Base-by-base conservation (phyloP, 2,329 filamentous ascomycete species). In the Aspergillus spinulosporus region DNA sequence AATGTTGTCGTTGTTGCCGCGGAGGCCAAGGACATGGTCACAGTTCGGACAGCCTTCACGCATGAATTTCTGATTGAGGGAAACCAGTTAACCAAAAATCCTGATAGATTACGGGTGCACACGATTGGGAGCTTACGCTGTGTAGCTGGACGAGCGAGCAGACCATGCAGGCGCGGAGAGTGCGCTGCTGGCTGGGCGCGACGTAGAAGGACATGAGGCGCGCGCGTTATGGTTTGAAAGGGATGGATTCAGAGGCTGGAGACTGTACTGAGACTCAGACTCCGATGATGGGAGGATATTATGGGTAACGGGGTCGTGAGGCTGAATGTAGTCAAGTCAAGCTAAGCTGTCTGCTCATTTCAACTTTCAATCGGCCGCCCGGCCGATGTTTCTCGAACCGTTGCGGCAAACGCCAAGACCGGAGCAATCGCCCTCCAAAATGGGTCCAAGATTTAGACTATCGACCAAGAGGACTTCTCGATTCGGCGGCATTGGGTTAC, bases 91-190 rank as follows among this genome's bases (percentile, higher is more conserved):
- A 14, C 15, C 2, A 21, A 61, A 21, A 21, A 6, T 43, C 9
- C 26, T 9, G 12, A 26, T 11, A 39, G 37, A 21, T n/a, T 8
- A 12, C 2, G 3, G 8, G 49, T 31, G 5, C 7, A 12, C 12
- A 32, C 21, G 43, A 11, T 21, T 21, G 21, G 21, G 21, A 2
- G 51, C 58, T 54, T 37, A 92, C 89, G 64, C 82, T 82, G 69
- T 88, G 86, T 59, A 89, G 88, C 81, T 93, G 91, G 63, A 97
- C 90, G 71, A 97, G 89, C 54, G 91, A 93, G 84, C 94, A 99
- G 66, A 97, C 91, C 92, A 99, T 97, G 82, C 94, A 99, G 69
- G 94, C 94, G 76, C 94, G 92, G 65, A 96, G 84, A 73, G 90
- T 87, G 76, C 92, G 90, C 78, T 88, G 86, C 76, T 94, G 89